Base-by-base conservation (phyloP, 495 filamentous ascomycete genomes). In the Xylaria telfairii region DNA sequence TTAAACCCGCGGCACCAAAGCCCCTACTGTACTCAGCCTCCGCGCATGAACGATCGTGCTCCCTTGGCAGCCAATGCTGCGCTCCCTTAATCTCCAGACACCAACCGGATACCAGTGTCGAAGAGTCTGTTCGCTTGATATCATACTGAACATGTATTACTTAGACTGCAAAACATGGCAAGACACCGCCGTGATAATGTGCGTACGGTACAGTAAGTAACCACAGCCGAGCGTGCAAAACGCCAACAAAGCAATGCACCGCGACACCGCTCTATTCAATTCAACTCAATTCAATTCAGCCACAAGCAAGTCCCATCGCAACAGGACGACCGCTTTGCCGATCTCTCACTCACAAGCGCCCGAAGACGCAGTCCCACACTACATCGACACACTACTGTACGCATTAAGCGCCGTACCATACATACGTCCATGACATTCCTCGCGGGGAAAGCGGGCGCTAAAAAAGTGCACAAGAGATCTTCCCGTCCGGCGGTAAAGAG, bases 321-420 rank as follows among this genome's bases (percentile, higher is more conserved):
- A 2, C 0, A 53, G n/a, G n/a, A n/a, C n/a, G n/a, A n/a, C n/a
- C 49, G 49, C 49, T 1, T 7, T 28, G 24, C 49, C 24, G 24
- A 53, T 53, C 49, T 9, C 49, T 7, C 53, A 15, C 37, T 46
- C 60, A 28, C 51, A 65, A 65, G 62, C 62, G 62, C 62, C 44
- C 39, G 19, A 8, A 24, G 26, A 64, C 34, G 37, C 34, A 62
- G n/a, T 24, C 34, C 59, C 37, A 62, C 34, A 62, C 41, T 30
- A 28, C 21, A 26, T 9, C n/a, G n/a, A 26, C 4, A 46, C 7
- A n/a, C 17, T 51, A 51, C 62, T 65, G 59, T 42, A 62, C 1
- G 21, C 42, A 26, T 39, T 65, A 65, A 65, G 62, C 62, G 62
- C 62, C 62, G 62, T 30, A 51, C 62, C 62, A 51, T 46, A 37